Conservation (phyloP, 768 basidiomycete genomes). For the Boletus speciosus region DNA sequence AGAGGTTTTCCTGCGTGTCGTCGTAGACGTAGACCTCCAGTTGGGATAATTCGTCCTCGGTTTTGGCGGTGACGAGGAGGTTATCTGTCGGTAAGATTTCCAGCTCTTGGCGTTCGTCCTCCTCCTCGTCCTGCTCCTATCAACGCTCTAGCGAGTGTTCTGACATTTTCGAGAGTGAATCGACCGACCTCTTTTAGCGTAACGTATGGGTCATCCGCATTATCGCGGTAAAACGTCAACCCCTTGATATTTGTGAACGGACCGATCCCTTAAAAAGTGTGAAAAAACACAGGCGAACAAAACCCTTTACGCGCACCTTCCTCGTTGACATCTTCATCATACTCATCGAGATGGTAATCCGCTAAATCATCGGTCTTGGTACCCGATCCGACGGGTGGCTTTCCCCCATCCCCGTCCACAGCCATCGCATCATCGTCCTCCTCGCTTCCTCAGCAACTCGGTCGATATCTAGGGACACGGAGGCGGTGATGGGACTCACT, state of each 20-base stretch:
- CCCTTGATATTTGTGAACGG: conserved; percentile 97
- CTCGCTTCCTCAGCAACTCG: conserved; percentile 34
- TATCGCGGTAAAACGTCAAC: conserved; percentile 84
- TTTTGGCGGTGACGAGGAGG: conserved; percentile 88
- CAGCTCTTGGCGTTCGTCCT: conserved; percentile 84
- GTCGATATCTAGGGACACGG: conserved; percentile 9
- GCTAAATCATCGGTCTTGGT: conserved; percentile 63
- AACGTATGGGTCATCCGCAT: conserved; percentile 94
- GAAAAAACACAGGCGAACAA: too few relatives aligned
- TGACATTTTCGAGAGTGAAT: conserved; percentile 15
- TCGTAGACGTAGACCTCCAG: conserved; percentile 96
- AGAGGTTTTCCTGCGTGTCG: conserved; percentile 85
- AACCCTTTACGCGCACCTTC: conserved; percentile 22
- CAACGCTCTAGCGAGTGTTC: not conserved
- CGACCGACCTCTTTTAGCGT: conserved; percentile 84
- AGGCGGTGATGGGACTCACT: conserved; percentile 55
- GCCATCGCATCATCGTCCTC: conserved; percentile 59
- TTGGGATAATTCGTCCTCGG: conserved; percentile 94
- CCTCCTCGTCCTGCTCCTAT: conserved; percentile 40
- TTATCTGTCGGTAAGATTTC: conserved; percentile 90
- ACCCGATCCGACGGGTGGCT: conserved; percentile 27
- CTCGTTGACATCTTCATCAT: conserved; percentile 71
- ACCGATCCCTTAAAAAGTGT: conserved; percentile 46
- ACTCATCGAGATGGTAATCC: conserved; percentile 87
- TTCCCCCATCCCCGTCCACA: conserved; percentile 38